Base-by-base conservation (phyloP, 2,329 filamentous ascomycete species). In the Neopestalotiopsis sp. region DNA sequence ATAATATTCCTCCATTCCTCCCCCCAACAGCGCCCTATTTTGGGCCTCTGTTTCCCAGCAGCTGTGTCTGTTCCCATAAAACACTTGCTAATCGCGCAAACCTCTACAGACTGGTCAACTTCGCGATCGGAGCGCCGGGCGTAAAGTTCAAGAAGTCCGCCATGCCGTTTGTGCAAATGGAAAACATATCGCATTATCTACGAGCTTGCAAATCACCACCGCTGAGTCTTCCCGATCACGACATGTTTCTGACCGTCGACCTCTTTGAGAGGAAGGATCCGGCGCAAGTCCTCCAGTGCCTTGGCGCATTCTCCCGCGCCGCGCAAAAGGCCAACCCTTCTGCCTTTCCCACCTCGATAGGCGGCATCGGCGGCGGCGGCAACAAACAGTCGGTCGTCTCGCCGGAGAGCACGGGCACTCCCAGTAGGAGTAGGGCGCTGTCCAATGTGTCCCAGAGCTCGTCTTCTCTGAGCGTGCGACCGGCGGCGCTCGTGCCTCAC, bases 151-250 rank as follows among this genome's bases (percentile, higher is more conserved):
- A 98, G 83, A 87, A 92, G 78, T 97, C 95, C 1, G 83, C 90
- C 56, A 98, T 98, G 95, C 96, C 96, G 0, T 99, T 99, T 79
- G 95, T 98, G 56, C 96, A 99, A 81, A 98, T 98, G 95, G 96
- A 99, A 81, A 99, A 99, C 79, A 98, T 99, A 77, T 97, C 95
- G 4, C 94, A 97, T 78, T 99, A 98, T 82, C 89, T 99, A 67
- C 90, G 89, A 76, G 94, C 94, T 70, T 97, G 95, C 84, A 93
- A 97, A 81, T 85, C 89, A 65, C 89, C 93, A 32, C 96, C 96
- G 0, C 85, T 99, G 66, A 95, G 91, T 80, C 90, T 99, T 69
- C 94, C 94, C 69, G 91, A 95, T 60, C 96, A 99, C 84, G 96
- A 99, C 81, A 91, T 95, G 73, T 99, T 99, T 82, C 90, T 98